Base-by-base conservation (phyloP, 805 yeast species). In the Dipodascus albidus region DNA sequence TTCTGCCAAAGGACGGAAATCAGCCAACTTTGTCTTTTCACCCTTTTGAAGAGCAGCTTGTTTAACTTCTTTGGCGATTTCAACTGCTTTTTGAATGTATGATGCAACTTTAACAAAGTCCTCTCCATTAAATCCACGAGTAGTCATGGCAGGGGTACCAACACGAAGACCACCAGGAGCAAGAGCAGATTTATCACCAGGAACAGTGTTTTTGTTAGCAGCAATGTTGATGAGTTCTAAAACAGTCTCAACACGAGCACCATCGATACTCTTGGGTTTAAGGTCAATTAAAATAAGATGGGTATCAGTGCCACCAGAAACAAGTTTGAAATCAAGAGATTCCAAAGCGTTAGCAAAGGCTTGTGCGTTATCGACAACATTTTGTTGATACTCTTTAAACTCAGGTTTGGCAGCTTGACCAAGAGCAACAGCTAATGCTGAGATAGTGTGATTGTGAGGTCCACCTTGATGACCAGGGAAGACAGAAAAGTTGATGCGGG, bases 381-480 rank as follows among this genome's bases (percentile, higher is more conserved):
- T 79, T 66, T 79, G 72, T 74, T 91, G 98, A 75, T 91, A 91
- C 63, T 80, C 77, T 69, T 79, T 84, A 75, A 83, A 91, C 70
- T 87, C 96, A 41, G 96, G 95, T 49, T 91, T 77, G 52, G 80
- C 75, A 54, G 96, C 90, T 76, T 91, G 98, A 67, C 87, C 87
- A 65, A 91, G 79, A 41, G 98, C 98, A 54, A 89, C 91, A 31
- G 98, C 95, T 62, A 91, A 77, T 20, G 98, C 98, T 59, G 96
- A 82, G 66, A 91, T 91, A 63, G 98, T 91, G 73, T 91, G 97
- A 76, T 91, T 91, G 73, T 91, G 98, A 61, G 99, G 99, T 67
- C 99, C 99, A 76, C 99, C 99, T 77, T 91, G 99, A 71, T 91
- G 98, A 59, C 95, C 98, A 62, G 99, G 99, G 87, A 91, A 91